Base-by-base conservation (phyloP, 2,329 filamentous ascomycete species). In the Penicillium sp. region DNA sequence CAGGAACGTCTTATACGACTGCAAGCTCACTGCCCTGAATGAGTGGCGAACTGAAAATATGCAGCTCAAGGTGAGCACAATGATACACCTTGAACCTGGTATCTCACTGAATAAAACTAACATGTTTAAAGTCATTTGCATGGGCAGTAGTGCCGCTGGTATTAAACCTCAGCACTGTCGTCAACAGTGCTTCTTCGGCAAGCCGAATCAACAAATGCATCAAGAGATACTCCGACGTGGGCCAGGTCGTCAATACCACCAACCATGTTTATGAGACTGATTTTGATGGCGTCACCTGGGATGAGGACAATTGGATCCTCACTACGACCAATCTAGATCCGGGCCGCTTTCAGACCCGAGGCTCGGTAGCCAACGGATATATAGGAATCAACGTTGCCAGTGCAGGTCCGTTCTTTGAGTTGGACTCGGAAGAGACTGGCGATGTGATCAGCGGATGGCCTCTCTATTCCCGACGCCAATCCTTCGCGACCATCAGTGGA, bases 371-470 rank as follows among this genome's bases (percentile, higher is more conserved):
- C 3, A 82, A 82, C 55, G 79, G 79, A 13, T 83, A 83, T 47
- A 57, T 82, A 4, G 79, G 79, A 6, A 78, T 81, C 52, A 79
- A 74, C 44, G 67, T 82, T 17, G 77, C 78, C 15, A 72, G 77
- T n/a, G 66, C 71, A 6, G 79, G 79, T 0, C 79, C 78, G 0
- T 78, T 82, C 54, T 81, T 80, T 54, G 77, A 81, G 49, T 59
- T 73, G 14, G 47, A 49, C 11, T 28, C 42, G 4, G 22, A 25
- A 4, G 30, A 35, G 16, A 77, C 80, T 47, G 55, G 67, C 33
- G 71, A 78, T 42, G 68, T 71, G 23, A 74, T 77, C 41, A 79
- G 74, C 48, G 81, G 79, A 7, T 85, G 82, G 82, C 82, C 82
- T 10, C 65, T 85, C 2, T 82, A 76, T 59, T 72, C 75, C 41